phyloP scores from a whole-genome alignment of 1,284 basidiomycete genomes.

The Rhizoctonia solani region DNA sequence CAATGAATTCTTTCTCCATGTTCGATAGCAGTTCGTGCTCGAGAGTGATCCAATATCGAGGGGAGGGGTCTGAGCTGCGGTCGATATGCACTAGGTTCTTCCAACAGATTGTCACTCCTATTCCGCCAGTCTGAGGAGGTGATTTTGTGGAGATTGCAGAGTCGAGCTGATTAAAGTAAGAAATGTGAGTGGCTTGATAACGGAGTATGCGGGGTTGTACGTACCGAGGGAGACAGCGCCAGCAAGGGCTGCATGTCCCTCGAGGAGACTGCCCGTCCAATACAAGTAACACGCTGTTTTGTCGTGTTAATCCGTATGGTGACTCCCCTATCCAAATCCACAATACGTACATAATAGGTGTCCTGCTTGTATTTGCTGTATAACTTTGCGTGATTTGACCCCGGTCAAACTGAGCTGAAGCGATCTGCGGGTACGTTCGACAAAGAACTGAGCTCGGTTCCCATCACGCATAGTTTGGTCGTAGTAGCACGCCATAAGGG shows the following conservation, averaged over 20 bases:
- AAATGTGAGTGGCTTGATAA: background rate
- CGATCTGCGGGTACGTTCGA: constrained; percentile 53
- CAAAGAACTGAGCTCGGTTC: constrained; percentile 44
- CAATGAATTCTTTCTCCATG: constrained; percentile 22
- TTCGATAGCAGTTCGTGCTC: constrained; percentile 1
- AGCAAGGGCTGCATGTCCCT: constrained; percentile 20
- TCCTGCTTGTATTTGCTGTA: constrained; percentile 42
- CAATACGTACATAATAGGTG: constrained; percentile 5
- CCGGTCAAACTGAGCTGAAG: constrained; percentile 46
- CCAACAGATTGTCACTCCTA: constrained; percentile 11
- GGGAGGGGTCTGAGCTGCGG: background rate
- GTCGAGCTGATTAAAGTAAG: constrained; percentile 8
- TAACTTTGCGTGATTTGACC: constrained; percentile 50
- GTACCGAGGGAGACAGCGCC: constrained; percentile 15
- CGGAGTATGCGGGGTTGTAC: background rate
- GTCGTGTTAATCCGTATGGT: background rate
- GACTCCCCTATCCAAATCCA: background rate
- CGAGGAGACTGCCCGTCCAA: constrained; percentile 21
- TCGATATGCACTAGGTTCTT: constrained; percentile 35
- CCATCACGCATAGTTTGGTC: constrained; percentile 26
- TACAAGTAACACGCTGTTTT: constrained; percentile 21
- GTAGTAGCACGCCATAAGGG: constrained; percentile 28
- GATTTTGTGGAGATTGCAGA: constrained; percentile 31
- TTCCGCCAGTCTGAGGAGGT: constrained; percentile 14
- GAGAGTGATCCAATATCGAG: constrained; percentile 18